Base-by-base conservation (phyloP, 371 early-diverging fungal species). In the Rhizopus sp. region DNA sequence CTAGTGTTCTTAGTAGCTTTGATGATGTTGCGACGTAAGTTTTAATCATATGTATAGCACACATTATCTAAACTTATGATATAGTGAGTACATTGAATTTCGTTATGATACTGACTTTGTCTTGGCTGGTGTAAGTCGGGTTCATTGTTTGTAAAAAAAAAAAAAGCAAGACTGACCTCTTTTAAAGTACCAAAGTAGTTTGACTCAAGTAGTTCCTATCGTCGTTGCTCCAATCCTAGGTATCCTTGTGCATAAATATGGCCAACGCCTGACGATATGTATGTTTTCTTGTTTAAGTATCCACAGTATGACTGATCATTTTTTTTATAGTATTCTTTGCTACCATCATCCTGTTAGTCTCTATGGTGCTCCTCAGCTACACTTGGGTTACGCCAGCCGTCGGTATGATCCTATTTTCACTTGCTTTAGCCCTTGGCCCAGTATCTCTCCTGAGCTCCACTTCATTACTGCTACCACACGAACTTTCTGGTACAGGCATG, bases 201-300 rank as follows among this genome's bases (percentile, higher is more conserved):
- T 84, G 40, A 72, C 82, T 6, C 77, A 81, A 55, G 73, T 73
- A 12, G 60, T 82, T 12, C 86, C 86, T 0, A 77, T 84, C 32
- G 65, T 82, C 4, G 59, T 70, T 12, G 75, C 81, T 10, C 86
- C 86, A 2, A 12, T 80, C 9, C 58, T 81, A 61, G 86, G 86
- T 12, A 41, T 77, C n/a, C 31, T 81, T 13, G 66, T 83, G 13
- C 83, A 86, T 63, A 68, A 69, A 23, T 75, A 69, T 53, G 86
- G 86, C 10, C 60, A 70, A n/a, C 72, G 83, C 7, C 45, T 79
- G 6, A 68, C 66, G 32, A 65, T 61, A 39, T 60, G 69, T 70
- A 66, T 66, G 72, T 63, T 29, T 33, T 49, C 12, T 55, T 37
- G 5, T 37, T 37, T 37, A 41, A 62, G 50, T 30, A 46, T 30